Conservation (phyloP, 2,329 filamentous ascomycete genomes). For the Phyllosticta capitalensis region DNA sequence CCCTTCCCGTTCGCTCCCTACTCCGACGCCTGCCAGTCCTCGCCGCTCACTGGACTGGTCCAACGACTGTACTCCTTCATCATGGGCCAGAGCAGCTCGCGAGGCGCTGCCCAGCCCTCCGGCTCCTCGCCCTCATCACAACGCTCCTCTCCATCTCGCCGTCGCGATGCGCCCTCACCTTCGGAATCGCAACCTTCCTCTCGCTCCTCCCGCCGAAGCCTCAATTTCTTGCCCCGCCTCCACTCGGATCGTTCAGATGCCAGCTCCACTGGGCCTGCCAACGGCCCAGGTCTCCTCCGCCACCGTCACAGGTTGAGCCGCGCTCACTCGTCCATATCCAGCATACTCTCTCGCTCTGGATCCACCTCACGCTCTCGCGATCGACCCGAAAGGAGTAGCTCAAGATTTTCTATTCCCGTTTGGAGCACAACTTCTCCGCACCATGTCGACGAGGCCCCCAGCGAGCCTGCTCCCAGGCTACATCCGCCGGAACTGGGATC, state of each 20-base stretch:
- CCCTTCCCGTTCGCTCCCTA: slow-evolving; percentile 7
- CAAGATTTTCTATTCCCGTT: slow-evolving; percentile 15
- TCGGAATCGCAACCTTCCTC: slow-evolving; percentile 18
- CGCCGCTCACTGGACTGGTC: slow-evolving; percentile 11
- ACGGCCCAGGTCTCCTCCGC: slow-evolving; percentile 14
- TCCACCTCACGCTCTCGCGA: slow-evolving; percentile 8
- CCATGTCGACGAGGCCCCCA: slow-evolving; percentile 16
- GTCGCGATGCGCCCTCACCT: slow-evolving; percentile 15
- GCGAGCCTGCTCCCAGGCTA: slow-evolving; percentile 24
- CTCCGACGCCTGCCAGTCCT: slow-evolving; percentile 5
- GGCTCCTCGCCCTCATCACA: slow-evolving; percentile 17
- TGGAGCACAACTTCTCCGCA: slow-evolving; percentile 15
- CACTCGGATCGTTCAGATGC: slow-evolving; percentile 24
- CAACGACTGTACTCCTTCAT: slow-evolving; percentile 18
- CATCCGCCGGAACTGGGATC: slow-evolving; percentile 27
- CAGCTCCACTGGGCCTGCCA: slow-evolving; percentile 19
- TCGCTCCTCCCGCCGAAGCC: slow-evolving; percentile 18
- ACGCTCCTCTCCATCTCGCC: slow-evolving; percentile 22
- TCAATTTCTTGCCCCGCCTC: slow-evolving; percentile 23
- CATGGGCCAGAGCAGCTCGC: slow-evolving; percentile 32
- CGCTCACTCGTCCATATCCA: slow-evolving; percentile 27
- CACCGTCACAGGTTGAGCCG: slow-evolving; percentile 25
- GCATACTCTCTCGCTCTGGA: slow-evolving; percentile 15
- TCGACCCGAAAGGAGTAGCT: slow-evolving; percentile 13
- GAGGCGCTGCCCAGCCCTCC: slow-evolving; percentile 18